Evolutionary conservation across 2,329 filamentous ascomycete species (phyloP), one percentile per base, ranked within the genome.

Genomic region (Penicillium digitatum): DNA sequence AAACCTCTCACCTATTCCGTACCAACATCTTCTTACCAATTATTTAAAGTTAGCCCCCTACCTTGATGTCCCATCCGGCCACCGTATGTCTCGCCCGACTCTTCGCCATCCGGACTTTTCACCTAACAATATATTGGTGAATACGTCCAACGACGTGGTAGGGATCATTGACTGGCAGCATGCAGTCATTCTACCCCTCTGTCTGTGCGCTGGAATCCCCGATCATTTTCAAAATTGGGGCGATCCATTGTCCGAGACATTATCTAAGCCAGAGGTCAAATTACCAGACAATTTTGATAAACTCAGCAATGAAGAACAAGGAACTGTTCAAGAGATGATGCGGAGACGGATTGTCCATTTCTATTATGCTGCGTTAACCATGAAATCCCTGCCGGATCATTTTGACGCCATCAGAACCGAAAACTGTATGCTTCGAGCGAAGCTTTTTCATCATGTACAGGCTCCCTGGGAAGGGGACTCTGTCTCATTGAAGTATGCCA

Each of bases 211-310:
- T 40, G 66, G 68, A 34, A 69, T 72, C 11, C 69, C 67, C 3
- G 58, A 67, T 27, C 59, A 69, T 58, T 71, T 71, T 54, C 69
- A 72, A 56, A 72, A 72, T 38, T 71, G 66, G 61, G 69, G 69
- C 12, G 68, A 73, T 50, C 59, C 53, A 11, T 4, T 64, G 5
- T 68, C 67, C 1, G 66, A 69, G 48, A 59, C 43, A 8, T 49
- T 69, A 8, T 11, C 49, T 2, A 59, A 61, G 66, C 59, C 59
- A 43, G 61, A 66, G 26, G 57, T 64, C n/a, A 60, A 66, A 20
- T 50, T 67, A 5, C 66, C 62, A 9, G 59, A 61, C 0, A 56
- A 60, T 56, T 67, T 69, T 47, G 38, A 67, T 27, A 4, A 53
- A 22, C 58, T 69, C 2, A 58, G 47, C 37, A 3, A 55, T 16